Percentiles rank a stretch among this genome's conserved stretches.
Conservation (phyloP, 2,329 filamentous ascomycete genomes). For the Incumbomyces delicatus region DNA sequence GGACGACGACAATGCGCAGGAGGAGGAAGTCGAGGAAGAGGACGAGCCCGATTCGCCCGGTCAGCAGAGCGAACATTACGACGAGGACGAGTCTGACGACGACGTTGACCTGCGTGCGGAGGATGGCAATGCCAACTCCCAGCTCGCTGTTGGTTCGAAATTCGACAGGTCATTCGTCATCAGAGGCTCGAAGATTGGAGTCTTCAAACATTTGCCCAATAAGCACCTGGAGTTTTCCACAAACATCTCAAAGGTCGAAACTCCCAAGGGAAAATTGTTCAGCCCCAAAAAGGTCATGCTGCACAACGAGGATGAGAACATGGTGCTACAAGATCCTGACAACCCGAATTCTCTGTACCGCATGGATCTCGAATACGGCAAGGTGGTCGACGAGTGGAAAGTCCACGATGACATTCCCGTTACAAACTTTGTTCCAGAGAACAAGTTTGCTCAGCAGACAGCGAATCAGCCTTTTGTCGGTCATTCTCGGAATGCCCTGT, state of each 20-base stretch:
- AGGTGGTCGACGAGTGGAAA: conserved; percentile 98
- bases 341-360: conserved; percentile 88
- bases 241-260: conserved; percentile 92
- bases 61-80: conserved; percentile 62
- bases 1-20: conserved; percentile 60
- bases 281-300: conserved; percentile 96
- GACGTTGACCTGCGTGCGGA: conserved; percentile 57
- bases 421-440: conserved; percentile 84
- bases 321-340: conserved; percentile 73
- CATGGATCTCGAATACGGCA: conserved; percentile 97
- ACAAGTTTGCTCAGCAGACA: conserved; percentile 96
- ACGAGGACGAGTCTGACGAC: conserved; percentile 70
- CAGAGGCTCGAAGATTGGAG: conserved; percentile 92
- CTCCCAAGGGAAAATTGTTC: conserved; percentile 76
- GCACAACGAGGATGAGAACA: conserved; percentile 77
- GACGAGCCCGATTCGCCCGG: conserved; percentile 53
- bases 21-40: conserved; percentile 47
- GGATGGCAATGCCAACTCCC: conserved; percentile 81
- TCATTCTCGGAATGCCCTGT: conserved; percentile 84
- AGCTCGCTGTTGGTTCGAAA: conserved; percentile 92
- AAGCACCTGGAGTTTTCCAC: conserved; percentile 93
- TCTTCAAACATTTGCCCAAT: conserved; percentile 91
- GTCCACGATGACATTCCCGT: conserved; percentile 93
- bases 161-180: conserved; percentile 96
- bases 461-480: conserved; percentile 90